Percentiles rank a stretch among this genome's conserved stretches.
These are phyloP conservation scores for Aureobasidium mangrovei DNA, from an alignment of 2,329 filamentous ascomycete species.

Conservation along the genomic window DNA sequence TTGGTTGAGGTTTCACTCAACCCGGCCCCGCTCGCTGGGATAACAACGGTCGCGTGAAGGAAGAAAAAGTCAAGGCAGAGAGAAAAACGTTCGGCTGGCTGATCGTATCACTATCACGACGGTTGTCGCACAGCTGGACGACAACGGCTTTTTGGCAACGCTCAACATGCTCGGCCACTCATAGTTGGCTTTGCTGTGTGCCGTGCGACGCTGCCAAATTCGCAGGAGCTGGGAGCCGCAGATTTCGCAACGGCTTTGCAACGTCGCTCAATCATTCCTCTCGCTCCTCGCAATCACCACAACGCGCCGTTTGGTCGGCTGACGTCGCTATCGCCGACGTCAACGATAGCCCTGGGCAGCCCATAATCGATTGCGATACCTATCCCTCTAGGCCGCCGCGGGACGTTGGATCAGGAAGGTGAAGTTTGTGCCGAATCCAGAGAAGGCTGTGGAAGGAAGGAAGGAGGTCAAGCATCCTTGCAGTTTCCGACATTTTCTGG, in stretches of 20 bases:
- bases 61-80: slow-evolving; percentile 4
- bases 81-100: slow-evolving; percentile 10
- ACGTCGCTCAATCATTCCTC: slow-evolving; percentile 8
- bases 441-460: background rate
- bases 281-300: background rate
- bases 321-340: slow-evolving; percentile 11
- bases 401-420: slow-evolving; percentile 1
- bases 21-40: slow-evolving; percentile 4
- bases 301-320: background rate
- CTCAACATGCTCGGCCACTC: slow-evolving; percentile 3
- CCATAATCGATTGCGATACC: slow-evolving; percentile 13
- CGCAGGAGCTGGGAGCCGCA: slow-evolving; percentile 7
- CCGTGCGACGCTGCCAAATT: slow-evolving; percentile 10
- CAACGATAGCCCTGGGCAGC: slow-evolving; percentile 10
- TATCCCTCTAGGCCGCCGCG: slow-evolving; percentile 4
- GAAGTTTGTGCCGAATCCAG: background rate
- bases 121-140: slow-evolving; percentile 10
- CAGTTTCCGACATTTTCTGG: background rate
- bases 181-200: slow-evolving; percentile 4
- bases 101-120: slow-evolving; percentile 11
- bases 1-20: slow-evolving; percentile 14
- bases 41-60: slow-evolving; percentile 12
- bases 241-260: slow-evolving; percentile 12
- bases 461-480: background rate
- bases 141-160: slow-evolving; percentile 13